A percentile compares a stretch with the other conserved stretches of the same genome.
Evolutionary conservation across 2,329 filamentous ascomycete species (phyloP).

Genomic region (Aureobasidium melanogenum): DNA sequence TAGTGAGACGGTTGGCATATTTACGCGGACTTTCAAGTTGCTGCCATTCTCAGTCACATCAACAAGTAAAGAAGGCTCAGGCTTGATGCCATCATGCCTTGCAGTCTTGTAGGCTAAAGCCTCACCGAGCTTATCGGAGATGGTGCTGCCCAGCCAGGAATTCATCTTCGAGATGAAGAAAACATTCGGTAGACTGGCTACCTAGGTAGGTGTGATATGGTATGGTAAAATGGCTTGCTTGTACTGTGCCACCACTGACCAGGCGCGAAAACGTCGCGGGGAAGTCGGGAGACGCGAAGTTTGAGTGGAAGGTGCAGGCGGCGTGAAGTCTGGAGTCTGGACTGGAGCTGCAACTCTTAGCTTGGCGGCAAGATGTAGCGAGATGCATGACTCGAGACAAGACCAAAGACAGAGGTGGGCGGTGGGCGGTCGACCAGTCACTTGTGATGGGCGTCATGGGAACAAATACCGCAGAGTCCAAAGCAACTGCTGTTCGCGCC

Average conservation of each 20-base stretch:
- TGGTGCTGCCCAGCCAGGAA: constrained; percentile 21
- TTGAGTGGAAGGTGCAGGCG: background rate
- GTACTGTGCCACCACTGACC: no score
- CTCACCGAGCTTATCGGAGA: constrained; percentile 20
- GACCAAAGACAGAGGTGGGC: background rate
- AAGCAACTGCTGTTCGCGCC: background rate
- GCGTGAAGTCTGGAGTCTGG: background rate
- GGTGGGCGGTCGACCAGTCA: background rate
- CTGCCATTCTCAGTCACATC: constrained; percentile 20
- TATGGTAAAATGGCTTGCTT: background rate
- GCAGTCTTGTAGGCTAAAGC: constrained; percentile 20
- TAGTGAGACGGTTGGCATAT: constrained; percentile 18
- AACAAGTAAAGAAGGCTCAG: constrained; percentile 15
- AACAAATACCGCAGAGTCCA: background rate
- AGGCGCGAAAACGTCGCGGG: constrained; percentile 4
- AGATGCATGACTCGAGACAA: background rate
- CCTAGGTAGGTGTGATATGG: no score
- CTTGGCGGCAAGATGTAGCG: background rate
- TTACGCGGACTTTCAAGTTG: constrained; percentile 21
- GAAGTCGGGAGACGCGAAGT: background rate
- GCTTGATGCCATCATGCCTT: constrained; percentile 16
- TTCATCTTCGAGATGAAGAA: background rate
- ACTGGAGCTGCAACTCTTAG: background rate
- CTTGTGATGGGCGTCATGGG: background rate
- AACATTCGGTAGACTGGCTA: background rate